phyloP scores from a whole-genome alignment of 163 green algal species.

The Scenedesmus sp. region DNA sequence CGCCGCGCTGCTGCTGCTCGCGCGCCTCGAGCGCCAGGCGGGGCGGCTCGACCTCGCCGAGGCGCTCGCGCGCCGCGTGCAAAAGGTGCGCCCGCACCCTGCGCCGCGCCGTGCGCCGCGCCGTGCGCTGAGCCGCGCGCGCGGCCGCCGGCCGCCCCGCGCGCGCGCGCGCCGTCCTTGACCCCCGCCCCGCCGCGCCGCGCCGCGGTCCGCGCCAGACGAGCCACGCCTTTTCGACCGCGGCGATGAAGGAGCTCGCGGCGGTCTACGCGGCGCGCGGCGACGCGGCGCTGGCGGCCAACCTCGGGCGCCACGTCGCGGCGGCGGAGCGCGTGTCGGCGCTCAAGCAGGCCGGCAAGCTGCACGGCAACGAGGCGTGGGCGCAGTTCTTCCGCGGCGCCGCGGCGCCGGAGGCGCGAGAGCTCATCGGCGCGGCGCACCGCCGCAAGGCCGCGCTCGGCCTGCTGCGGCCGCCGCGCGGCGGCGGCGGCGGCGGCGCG shows the following conservation, averaged over 20 bases:
- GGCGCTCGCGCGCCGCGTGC: constrained; percentile 22
- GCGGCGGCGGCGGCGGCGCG: not conserved
- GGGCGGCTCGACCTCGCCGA: constrained; percentile 42
- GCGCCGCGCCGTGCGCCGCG: not conserved
- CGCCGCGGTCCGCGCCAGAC: not conserved
- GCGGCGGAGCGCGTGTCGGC: not conserved
- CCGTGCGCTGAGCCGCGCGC: no score
- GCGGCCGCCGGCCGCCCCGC: no score
- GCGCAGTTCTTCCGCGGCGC: constrained; percentile 13
- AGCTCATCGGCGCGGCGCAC: constrained; percentile 35
- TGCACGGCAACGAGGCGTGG: constrained; percentile 50
- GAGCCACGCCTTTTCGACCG: constrained; percentile 38
- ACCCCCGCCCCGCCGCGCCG: no score
- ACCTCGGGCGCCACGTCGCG: constrained; percentile 40
- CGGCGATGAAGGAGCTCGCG: constrained; percentile 43
- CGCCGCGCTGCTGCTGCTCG: constrained; percentile 46
- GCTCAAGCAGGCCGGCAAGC: constrained; percentile 46
- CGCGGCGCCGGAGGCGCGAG: constrained; percentile 9
- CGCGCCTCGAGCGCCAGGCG: constrained; percentile 42
- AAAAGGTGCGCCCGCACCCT: constrained; percentile 25
- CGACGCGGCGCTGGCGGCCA: constrained; percentile 43
- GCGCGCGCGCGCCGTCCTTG: not conserved
- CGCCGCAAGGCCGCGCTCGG: constrained; percentile 48
- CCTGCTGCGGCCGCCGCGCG: not conserved
- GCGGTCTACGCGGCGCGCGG: constrained; percentile 43